Evolutionary conservation across 140 eudicot species (phyloP).

Genomic region (Senecio squalidus): DNA sequence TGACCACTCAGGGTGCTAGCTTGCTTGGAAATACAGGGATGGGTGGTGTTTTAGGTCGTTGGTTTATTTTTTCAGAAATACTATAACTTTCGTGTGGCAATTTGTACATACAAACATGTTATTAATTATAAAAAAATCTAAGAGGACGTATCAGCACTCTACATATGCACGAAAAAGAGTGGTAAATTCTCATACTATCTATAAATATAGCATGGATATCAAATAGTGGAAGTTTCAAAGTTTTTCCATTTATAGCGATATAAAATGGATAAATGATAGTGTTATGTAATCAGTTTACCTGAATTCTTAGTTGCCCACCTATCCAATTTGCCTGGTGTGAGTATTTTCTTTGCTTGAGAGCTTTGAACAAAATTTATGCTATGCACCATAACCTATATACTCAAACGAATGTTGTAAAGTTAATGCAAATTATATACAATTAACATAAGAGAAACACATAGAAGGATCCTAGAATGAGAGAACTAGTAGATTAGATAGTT

Average conservation of each 20-base stretch:
- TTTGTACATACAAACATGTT: neutral
- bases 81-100: neutral
- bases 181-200: too few relatives aligned
- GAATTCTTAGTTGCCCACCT: constrained; percentile 19
- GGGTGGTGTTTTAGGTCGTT: neutral
- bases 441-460: neutral
- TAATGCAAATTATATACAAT: neutral
- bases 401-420: constrained; percentile 6
- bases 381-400: constrained; percentile 40
- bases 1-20: neutral
- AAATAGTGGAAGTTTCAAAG: neutral
- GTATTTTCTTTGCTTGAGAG: constrained; percentile 17
- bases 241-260: neutral
- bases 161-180: neutral
- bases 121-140: too few relatives aligned
- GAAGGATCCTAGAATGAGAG: neutral
- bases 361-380: constrained; percentile 38
- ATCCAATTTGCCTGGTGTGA: constrained; percentile 11
- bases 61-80: neutral
- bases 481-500: neutral
- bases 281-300: constrained; percentile 14
- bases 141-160: neutral
- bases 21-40: neutral
- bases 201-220: too few relatives aligned
- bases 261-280: constrained; percentile 1